Evolutionary conservation across 2,329 filamentous ascomycete species (phyloP).

Genomic region (Aspergillus japonicus): DNA sequence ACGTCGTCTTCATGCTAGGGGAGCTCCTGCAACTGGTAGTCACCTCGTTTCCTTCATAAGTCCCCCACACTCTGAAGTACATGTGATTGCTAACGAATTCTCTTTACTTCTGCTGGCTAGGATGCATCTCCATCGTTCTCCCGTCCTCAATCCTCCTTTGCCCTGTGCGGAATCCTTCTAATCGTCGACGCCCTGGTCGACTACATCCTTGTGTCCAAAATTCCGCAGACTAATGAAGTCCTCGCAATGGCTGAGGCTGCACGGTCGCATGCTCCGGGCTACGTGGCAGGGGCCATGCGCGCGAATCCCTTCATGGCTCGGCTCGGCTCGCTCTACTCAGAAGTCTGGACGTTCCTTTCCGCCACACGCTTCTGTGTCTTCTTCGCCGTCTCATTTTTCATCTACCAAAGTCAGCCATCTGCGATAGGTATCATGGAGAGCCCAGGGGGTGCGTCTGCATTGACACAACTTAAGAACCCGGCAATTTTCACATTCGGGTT

Average conservation of each 20-base stretch:
- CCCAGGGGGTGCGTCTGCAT: slow-evolving; percentile 30
- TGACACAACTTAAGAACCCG: slow-evolving; percentile 75
- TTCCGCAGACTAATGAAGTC: slow-evolving; percentile 66
- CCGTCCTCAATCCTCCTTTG: slow-evolving; percentile 65
- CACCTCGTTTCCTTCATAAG: not conserved
- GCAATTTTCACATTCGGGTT: slow-evolving; percentile 83
- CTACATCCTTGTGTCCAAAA: slow-evolving; percentile 57
- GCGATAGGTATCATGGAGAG: slow-evolving; percentile 21
- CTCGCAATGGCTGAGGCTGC: slow-evolving; percentile 65
- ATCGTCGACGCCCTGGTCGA: slow-evolving; percentile 65
- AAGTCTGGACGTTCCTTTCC: slow-evolving; percentile 40
- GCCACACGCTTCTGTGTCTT: slow-evolving; percentile 37
- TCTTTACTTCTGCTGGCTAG: slow-evolving; percentile 19
- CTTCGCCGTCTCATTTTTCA: slow-evolving; percentile 38
- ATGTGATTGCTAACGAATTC: not conserved
- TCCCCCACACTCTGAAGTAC: not conserved
- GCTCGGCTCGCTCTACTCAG: slow-evolving; percentile 36
- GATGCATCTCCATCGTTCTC: slow-evolving; percentile 65
- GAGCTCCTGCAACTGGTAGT: slow-evolving; percentile 78
- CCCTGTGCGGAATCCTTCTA: slow-evolving; percentile 67
- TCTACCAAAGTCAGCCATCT: slow-evolving; percentile 35
- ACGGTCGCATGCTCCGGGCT: slow-evolving; percentile 41
- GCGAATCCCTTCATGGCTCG: slow-evolving; percentile 27
- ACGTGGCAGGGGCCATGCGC: slow-evolving; percentile 18
- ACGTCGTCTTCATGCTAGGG: slow-evolving; percentile 75